Conservation (phyloP, 2,329 filamentous ascomycete species). For the Capronia coronata region DNA sequence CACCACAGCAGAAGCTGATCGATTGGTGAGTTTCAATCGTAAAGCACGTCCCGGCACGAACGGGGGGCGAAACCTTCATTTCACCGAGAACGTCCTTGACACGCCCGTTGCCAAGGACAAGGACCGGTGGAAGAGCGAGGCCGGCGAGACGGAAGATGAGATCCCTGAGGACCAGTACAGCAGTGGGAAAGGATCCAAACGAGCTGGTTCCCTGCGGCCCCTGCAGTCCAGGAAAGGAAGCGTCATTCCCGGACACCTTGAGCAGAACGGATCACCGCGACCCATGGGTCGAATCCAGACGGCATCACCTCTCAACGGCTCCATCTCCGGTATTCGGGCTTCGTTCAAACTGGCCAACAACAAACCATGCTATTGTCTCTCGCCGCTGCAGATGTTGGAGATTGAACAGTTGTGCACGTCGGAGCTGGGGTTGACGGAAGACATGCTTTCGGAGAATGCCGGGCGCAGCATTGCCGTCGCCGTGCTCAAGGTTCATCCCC, state of each 20-base stretch:
- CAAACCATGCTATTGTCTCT: conserved; percentile 52
- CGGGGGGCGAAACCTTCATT: conserved; percentile 83
- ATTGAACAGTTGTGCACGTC: conserved; percentile 85
- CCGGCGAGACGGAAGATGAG: conserved; percentile 53
- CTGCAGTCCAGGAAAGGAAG: conserved; percentile 41
- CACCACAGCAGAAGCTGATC: conserved; percentile 76
- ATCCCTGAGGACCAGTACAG: conserved; percentile 36
- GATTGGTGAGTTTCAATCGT: conserved; percentile 86
- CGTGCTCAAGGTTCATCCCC: conserved; percentile 53
- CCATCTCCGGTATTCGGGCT: conserved; percentile 28
- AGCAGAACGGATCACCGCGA: conserved; percentile 26
- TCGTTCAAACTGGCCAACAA: conserved; percentile 50
- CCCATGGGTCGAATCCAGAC: conserved; percentile 29
- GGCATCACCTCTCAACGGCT: conserved; percentile 39
- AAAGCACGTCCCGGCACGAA: conserved; percentile 58
- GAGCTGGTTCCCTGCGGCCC: conserved; percentile 36
- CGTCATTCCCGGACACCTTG: conserved; percentile 36
- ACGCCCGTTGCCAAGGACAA: conserved; percentile 38
- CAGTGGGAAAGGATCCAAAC: conserved; percentile 43
- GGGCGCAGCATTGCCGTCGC: conserved; percentile 83
- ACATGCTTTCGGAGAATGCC: conserved; percentile 87
- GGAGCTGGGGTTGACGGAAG: conserved; percentile 78
- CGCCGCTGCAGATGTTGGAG: conserved; percentile 78
- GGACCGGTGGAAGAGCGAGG: conserved; percentile 63
- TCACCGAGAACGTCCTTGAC: conserved; percentile 85